Evolutionary conservation across 1,139 yeast species (phyloP).

Genomic region (Taiozyma sp.): DNA sequence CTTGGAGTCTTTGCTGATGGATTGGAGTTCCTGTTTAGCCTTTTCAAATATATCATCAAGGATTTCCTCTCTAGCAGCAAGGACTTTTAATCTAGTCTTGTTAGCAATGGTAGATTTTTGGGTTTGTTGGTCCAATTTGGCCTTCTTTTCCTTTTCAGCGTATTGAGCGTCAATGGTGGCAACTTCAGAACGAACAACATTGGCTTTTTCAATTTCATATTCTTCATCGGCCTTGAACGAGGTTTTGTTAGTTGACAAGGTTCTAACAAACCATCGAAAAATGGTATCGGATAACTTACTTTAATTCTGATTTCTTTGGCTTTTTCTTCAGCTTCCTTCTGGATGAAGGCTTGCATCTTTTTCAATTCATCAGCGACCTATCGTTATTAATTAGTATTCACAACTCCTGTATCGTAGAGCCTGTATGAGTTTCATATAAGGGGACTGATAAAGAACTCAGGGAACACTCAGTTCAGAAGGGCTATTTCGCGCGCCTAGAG

Average conservation of each 20-base stretch:
- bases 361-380: slow-evolving; percentile 92
- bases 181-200: slow-evolving; percentile 87
- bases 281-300: slow-evolving; percentile 24
- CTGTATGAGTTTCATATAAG: background rate
- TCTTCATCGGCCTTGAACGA: slow-evolving; percentile 76
- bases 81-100: slow-evolving; percentile 87
- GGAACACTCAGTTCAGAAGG: background rate
- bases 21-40: slow-evolving; percentile 58
- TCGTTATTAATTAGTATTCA: background rate
- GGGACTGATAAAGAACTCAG: background rate
- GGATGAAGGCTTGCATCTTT: slow-evolving; percentile 98
- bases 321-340: slow-evolving; percentile 98
- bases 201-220: slow-evolving; percentile 95
- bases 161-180: slow-evolving; percentile 79
- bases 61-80: slow-evolving; percentile 81
- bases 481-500: background rate
- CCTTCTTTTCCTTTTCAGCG: slow-evolving; percentile 84
- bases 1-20: slow-evolving; percentile 40
- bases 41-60: slow-evolving; percentile 68
- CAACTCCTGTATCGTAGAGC: background rate
- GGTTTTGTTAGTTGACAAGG: slow-evolving; percentile 3
- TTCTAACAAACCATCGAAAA: background rate
- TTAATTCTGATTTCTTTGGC: slow-evolving; percentile 93
- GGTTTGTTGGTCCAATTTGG: slow-evolving; percentile 89
- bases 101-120: slow-evolving; percentile 92